These are phyloP conservation scores for Komagataella mondaviorum DNA, from an alignment of 805 yeast species.

Conservation along the genomic window DNA sequence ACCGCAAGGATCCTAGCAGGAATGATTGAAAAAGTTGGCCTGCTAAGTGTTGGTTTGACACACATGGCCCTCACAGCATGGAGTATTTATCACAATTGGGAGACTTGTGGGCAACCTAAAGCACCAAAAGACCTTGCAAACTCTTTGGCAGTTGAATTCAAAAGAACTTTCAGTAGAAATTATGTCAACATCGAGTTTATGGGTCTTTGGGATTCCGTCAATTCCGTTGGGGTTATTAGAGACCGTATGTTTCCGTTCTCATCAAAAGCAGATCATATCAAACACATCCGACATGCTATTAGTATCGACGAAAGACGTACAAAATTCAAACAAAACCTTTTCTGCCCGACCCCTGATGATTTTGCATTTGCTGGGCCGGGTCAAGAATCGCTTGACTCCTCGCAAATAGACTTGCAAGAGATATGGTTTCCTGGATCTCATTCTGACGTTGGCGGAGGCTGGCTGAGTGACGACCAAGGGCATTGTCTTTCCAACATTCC, in stretches of 20 bases:
- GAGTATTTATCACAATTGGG: conserved; percentile 50
- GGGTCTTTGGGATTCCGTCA: conserved; percentile 61
- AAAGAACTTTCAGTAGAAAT: conserved; percentile 34
- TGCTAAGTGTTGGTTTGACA: conserved; percentile 40
- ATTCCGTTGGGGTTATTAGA: conserved; percentile 47
- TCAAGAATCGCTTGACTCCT: conserved; percentile 2
- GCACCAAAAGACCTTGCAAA: conserved; percentile 23
- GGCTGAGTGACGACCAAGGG: conserved; percentile 32
- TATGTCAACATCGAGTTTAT: conserved; percentile 36
- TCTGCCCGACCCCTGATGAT: conserved; percentile 21
- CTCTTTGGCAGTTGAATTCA: conserved; percentile 38
- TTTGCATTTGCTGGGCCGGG: neutral
- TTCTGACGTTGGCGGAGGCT: conserved; percentile 60
- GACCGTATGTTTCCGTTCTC: conserved; percentile 49
- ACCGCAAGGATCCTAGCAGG: conserved; percentile 52
- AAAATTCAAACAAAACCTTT: conserved; percentile 44
- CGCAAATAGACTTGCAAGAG: conserved; percentile 27
- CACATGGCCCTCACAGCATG: conserved; percentile 47
- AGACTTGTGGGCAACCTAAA: conserved; percentile 42
- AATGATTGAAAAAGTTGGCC: conserved; percentile 52
- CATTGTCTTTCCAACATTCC: conserved; percentile 35
- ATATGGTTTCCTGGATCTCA: conserved; percentile 63
- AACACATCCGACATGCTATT: conserved; percentile 54
- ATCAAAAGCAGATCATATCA: conserved; percentile 33
- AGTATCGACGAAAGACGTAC: conserved; percentile 56